Percentiles rank a stretch among this genome's conserved stretches.
phyloP scores from a whole-genome alignment of 2,329 filamentous ascomycete species.

The Clonostachys rosea region DNA sequence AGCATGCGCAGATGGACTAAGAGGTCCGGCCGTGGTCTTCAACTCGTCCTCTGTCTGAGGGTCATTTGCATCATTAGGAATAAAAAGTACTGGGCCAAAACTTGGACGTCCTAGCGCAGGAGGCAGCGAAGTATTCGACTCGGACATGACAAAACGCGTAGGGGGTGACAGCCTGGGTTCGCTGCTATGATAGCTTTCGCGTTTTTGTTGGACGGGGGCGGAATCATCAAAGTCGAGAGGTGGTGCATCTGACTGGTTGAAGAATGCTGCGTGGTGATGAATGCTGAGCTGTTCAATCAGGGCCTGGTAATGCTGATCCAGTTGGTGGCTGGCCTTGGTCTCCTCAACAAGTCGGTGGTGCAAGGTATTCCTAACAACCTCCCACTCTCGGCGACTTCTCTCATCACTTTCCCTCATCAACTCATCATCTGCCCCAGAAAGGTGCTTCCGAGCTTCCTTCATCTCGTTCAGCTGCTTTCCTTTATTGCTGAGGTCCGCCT shows the following conservation, averaged over 20 bases:
- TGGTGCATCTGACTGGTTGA: slow-evolving; percentile 36
- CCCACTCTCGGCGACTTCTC: slow-evolving; percentile 52
- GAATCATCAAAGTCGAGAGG: slow-evolving; percentile 42
- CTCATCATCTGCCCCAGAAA: slow-evolving; percentile 57
- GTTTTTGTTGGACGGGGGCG: slow-evolving; percentile 34
- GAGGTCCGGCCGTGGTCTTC: slow-evolving; percentile 59
- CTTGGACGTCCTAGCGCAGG: slow-evolving; percentile 1
- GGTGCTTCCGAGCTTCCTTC: slow-evolving; percentile 64
- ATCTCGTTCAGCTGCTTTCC: slow-evolving; percentile 67
- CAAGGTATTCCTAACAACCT: slow-evolving; percentile 45
- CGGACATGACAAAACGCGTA: slow-evolving; percentile 25
- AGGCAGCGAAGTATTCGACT: slow-evolving; percentile 17
- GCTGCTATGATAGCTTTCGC: slow-evolving; percentile 42
- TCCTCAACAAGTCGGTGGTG: slow-evolving; percentile 43
- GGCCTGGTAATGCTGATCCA: slow-evolving; percentile 39
- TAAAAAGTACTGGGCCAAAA: slow-evolving; percentile 49
- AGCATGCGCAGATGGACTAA: slow-evolving; percentile 73
- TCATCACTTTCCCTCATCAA: slow-evolving; percentile 46
- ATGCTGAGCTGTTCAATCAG: slow-evolving; percentile 41
- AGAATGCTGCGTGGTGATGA: slow-evolving; percentile 39
- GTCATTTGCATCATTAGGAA: slow-evolving; percentile 34
- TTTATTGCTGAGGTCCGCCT: slow-evolving; percentile 66
- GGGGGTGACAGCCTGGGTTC: slow-evolving; percentile 33
- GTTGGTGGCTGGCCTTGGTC: slow-evolving; percentile 37
- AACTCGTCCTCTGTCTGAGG: slow-evolving; percentile 58